Conservation (phyloP, 2,329 filamentous ascomycete species). For the Hypoxylon sp. region DNA sequence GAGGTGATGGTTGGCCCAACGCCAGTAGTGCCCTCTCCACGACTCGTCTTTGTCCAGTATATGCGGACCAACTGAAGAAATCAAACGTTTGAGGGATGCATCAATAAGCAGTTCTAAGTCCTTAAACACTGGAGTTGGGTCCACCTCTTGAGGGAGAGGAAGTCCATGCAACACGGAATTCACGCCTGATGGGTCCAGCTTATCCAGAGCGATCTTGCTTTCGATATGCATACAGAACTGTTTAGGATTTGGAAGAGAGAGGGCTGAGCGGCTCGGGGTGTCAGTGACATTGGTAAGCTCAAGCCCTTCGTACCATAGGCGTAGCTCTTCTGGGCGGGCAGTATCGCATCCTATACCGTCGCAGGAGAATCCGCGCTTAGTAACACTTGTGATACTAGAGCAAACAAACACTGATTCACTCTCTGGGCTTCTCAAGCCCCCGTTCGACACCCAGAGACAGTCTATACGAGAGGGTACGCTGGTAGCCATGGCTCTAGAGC, state of each 20-base stretch:
- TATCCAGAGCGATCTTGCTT: slow-evolving; percentile 25
- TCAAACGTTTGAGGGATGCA: too few species aligned
- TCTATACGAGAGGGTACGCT: slow-evolving; percentile 26
- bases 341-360: not conserved
- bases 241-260: slow-evolving; percentile 12
- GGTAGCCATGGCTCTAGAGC: slow-evolving; percentile 29
- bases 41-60: too few species aligned
- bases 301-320: slow-evolving; percentile 32
- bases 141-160: too few species aligned
- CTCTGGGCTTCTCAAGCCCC: slow-evolving; percentile 7
- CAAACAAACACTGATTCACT: not conserved
- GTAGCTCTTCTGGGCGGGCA: not conserved
- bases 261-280: too few species aligned
- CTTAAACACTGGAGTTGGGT: too few species aligned
- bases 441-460: slow-evolving; percentile 33
- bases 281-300: slow-evolving; percentile 21
- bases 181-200: not conserved
- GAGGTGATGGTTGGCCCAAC: too few species aligned
- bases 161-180: too few species aligned
- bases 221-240: slow-evolving; percentile 37
- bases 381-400: not conserved
- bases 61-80: too few species aligned
- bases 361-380: slow-evolving; percentile 7
- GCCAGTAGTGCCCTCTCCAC: too few species aligned
- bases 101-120: slow-evolving; percentile 16